Percentiles rank a stretch among this genome's conserved stretches.
phyloP scores from a whole-genome alignment of 768 basidiomycete genomes.

The Kwoniella heveanensis region DNA sequence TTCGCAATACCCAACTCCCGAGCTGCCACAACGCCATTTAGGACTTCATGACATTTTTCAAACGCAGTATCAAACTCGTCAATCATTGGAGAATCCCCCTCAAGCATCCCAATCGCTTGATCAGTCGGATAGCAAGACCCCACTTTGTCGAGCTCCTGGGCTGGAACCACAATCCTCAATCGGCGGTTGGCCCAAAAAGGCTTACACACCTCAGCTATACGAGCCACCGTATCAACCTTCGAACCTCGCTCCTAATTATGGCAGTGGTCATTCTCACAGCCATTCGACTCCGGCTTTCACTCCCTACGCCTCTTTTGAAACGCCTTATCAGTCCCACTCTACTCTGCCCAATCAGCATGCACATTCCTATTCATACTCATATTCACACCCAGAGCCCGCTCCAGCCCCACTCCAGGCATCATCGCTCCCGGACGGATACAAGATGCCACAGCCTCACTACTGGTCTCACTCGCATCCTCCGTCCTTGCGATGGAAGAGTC shows the following conservation, averaged over 20 bases:
- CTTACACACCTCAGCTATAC: neutral
- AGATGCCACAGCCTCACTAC: neutral
- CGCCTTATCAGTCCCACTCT: slow-evolving; percentile 3
- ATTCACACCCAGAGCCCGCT: neutral
- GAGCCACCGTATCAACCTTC: slow-evolving; percentile 5
- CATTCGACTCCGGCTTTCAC: slow-evolving; percentile 2
- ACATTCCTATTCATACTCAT: slow-evolving; percentile 6
- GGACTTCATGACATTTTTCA: neutral
- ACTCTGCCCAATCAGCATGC: neutral
- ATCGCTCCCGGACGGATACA: neutral
- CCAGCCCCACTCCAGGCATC: neutral
- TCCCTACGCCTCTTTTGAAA: neutral
- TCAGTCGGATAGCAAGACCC: neutral
- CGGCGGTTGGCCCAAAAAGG: slow-evolving; percentile 1
- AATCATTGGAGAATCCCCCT: neutral
- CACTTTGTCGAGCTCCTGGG: neutral
- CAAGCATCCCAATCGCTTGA: neutral
- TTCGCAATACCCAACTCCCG: neutral
- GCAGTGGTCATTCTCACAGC: neutral
- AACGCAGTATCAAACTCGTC: neutral
- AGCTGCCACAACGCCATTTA: neutral
- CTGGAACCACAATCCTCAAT: neutral
- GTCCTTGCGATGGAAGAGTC: slow-evolving; percentile 3
- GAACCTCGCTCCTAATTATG: neutral
- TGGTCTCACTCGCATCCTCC: neutral